Evolutionary conservation across 805 yeast genomes (phyloP).

Genomic region (Pichia nakasei): DNA sequence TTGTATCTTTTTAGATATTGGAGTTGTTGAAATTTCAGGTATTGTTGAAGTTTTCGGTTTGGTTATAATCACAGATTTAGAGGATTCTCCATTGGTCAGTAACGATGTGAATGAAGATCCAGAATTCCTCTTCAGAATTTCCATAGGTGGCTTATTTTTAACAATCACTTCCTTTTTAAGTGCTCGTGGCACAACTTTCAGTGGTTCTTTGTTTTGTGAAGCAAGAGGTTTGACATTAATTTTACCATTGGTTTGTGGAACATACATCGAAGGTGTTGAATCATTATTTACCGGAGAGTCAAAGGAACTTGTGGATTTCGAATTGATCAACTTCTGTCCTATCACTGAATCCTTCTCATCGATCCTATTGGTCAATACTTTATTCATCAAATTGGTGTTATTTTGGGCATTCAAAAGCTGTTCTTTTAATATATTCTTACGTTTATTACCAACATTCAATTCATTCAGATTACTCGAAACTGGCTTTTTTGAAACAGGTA

Average conservation of each 20-base stretch:
- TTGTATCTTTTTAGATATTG: too few relatives aligned
- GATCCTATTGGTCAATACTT: slow-evolving; percentile 25
- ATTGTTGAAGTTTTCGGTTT: neutral
- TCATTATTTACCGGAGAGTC: too few relatives aligned
- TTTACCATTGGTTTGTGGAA: too few relatives aligned
- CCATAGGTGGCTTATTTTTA: too few relatives aligned
- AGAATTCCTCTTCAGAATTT: neutral
- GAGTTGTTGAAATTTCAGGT: neutral
- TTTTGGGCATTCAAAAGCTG: slow-evolving; percentile 25
- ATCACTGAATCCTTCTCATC: slow-evolving; percentile 24
- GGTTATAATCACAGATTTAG: slow-evolving; percentile 8
- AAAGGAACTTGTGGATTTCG: slow-evolving; percentile 12
- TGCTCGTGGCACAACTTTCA: too few relatives aligned
- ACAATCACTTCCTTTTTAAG: too few relatives aligned
- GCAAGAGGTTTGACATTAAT: too few relatives aligned
- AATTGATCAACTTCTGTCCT: slow-evolving; percentile 16
- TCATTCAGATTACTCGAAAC: neutral
- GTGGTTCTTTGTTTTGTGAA: too few relatives aligned
- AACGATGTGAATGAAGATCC: slow-evolving; percentile 2
- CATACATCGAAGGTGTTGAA: too few relatives aligned
- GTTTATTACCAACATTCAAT: slow-evolving; percentile 3
- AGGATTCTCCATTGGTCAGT: slow-evolving; percentile 14
- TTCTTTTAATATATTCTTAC: slow-evolving; percentile 15
- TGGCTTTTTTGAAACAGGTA: neutral
- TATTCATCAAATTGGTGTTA: slow-evolving; percentile 27